phyloP scores from a whole-genome alignment of 306 rosid genomes.

The Prunus armeniaca region DNA sequence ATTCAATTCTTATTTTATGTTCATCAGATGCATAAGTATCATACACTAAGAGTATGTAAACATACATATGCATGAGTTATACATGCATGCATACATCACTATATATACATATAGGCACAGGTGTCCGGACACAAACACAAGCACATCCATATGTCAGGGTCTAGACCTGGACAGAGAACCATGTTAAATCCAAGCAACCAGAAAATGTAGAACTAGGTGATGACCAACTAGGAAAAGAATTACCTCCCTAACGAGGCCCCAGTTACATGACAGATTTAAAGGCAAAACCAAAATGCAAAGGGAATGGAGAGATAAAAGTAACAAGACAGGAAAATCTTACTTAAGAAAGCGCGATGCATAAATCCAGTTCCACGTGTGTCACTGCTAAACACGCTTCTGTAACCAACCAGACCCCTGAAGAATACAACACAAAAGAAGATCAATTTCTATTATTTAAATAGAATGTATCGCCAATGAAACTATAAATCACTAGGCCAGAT shows the following conservation, averaged over 20 bases:
- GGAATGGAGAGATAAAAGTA: background rate
- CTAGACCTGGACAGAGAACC: background rate
- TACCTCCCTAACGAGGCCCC: background rate
- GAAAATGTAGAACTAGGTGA: background rate
- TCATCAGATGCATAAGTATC: too few relatives aligned
- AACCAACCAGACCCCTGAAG: conserved; percentile 97
- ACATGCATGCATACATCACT: background rate
- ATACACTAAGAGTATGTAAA: too few relatives aligned
- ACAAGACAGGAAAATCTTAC: conserved; percentile 37
- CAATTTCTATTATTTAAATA: background rate
- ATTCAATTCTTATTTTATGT: too few relatives aligned
- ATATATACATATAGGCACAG: background rate
- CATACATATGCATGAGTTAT: too few relatives aligned
- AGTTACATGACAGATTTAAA: background rate
- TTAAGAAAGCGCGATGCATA: conserved; percentile 94
- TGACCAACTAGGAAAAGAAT: background rate
- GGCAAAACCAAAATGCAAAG: background rate
- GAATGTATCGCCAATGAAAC: background rate
- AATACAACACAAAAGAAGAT: conserved; percentile 12
- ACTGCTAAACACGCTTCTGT: conserved; percentile 96
- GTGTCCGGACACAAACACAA: background rate
- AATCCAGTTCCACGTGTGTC: conserved; percentile 99
- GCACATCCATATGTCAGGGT: background rate
- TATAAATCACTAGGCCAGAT: too few relatives aligned
- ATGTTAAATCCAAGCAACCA: background rate